These are phyloP conservation scores for Silene vulgaris DNA, from an alignment of 179 eudicot genomes.

Conservation along the genomic window DNA sequence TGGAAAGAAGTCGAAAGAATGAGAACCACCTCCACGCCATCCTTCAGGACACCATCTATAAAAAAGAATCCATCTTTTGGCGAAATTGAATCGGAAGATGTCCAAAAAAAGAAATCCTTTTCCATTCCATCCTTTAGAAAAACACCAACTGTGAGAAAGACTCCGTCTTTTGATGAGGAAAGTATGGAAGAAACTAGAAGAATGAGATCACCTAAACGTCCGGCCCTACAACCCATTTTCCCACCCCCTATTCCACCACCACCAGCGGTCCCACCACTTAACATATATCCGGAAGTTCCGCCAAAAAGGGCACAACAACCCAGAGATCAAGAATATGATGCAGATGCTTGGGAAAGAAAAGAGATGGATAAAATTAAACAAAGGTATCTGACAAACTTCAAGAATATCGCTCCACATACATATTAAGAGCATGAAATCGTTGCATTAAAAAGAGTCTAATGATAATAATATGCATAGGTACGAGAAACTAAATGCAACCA, in stretches of 20 bases:
- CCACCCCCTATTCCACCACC: slow-evolving; percentile 33
- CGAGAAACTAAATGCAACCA: slow-evolving; percentile 48
- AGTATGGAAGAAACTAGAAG: slow-evolving; percentile 18
- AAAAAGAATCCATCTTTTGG: slow-evolving; percentile 20
- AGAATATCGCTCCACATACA: background rate
- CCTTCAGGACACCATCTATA: slow-evolving; percentile 11
- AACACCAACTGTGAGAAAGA: slow-evolving; percentile 17
- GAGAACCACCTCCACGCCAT: slow-evolving; percentile 16
- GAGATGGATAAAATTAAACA: slow-evolving; percentile 56
- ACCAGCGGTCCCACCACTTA: slow-evolving; percentile 35
- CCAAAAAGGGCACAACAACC: slow-evolving; percentile 22
- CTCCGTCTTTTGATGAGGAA: slow-evolving; percentile 21
- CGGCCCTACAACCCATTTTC: slow-evolving; percentile 21
- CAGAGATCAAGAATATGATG: slow-evolving; percentile 30
- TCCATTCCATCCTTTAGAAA: slow-evolving; percentile 13
- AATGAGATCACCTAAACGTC: slow-evolving; percentile 28
- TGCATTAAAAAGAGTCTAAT: slow-evolving; percentile 16
- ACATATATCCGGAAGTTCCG: slow-evolving; percentile 25
- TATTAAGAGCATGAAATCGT: background rate
- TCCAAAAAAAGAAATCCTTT: slow-evolving; percentile 7
- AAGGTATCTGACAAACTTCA: slow-evolving; percentile 34
- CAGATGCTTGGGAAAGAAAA: slow-evolving; percentile 69
- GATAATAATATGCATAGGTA: slow-evolving; percentile 41
- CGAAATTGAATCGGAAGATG: slow-evolving; percentile 7
- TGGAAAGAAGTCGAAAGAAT: slow-evolving; percentile 18